A percentile compares a stretch with the other conserved stretches of the same genome.
phyloP scores from a whole-genome alignment of 1,284 basidiomycete species.

The Paramarasmius palmivorus region DNA sequence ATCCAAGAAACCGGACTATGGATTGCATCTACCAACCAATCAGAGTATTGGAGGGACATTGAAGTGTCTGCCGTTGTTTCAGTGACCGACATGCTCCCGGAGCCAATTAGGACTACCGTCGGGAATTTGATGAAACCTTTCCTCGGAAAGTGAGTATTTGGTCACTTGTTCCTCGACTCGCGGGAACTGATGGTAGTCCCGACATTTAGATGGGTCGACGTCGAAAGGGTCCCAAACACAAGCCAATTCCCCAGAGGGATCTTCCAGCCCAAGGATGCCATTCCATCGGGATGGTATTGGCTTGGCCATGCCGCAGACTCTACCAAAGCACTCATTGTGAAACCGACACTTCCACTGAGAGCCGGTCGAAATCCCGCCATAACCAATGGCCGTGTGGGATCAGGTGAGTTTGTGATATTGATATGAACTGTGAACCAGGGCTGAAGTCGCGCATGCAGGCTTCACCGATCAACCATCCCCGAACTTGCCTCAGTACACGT shows the following conservation, averaged over 20 bases:
- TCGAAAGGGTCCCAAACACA: neutral
- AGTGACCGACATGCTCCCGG: constrained; percentile 5
- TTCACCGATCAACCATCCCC: constrained; percentile 4
- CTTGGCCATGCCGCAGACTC: constrained; percentile 2
- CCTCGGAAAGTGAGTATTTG: neutral
- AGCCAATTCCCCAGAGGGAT: neutral
- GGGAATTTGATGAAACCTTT: neutral
- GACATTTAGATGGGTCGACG: neutral
- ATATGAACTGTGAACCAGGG: too few species aligned
- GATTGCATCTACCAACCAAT: constrained; percentile 6
- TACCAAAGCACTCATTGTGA: neutral
- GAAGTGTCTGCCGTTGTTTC: constrained; percentile 7
- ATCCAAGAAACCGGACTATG: constrained; percentile 3
- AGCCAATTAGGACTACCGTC: neutral
- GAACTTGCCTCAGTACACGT: constrained; percentile 1
- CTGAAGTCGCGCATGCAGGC: neutral
- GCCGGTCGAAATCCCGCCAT: constrained; percentile 1
- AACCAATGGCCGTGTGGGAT: neutral
- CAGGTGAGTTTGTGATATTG: too few species aligned
- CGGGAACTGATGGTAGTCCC: too few species aligned
- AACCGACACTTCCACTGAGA: constrained; percentile 2
- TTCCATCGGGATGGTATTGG: constrained; percentile 4
- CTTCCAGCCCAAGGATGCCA: constrained; percentile 3
- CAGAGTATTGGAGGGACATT: constrained; percentile 5
- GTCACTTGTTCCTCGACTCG: too few species aligned